phyloP scores from a whole-genome alignment of 179 eudicot species.

The Drosera spatulata region DNA sequence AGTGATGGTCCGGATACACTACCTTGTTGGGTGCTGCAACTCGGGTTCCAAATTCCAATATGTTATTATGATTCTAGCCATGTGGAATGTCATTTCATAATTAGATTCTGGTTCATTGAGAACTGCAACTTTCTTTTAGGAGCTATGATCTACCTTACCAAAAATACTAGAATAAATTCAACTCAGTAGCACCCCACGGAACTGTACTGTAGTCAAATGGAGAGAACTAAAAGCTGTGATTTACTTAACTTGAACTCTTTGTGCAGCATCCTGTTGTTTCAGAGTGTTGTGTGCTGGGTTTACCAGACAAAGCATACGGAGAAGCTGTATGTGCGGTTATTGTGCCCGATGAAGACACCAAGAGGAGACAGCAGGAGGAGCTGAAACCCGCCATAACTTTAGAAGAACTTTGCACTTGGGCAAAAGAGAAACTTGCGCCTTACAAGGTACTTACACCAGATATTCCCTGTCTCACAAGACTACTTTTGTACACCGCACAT shows the following conservation, averaged over 20 bases:
- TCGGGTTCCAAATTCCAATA: no score
- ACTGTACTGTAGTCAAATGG: neutral
- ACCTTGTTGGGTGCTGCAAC: no score
- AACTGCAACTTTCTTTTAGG: no score
- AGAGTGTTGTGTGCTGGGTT: slow-evolving; percentile 93
- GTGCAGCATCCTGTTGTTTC: slow-evolving; percentile 77
- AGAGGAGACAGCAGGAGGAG: slow-evolving; percentile 42
- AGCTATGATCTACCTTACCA: no score
- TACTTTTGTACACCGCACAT: no score
- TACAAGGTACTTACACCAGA: slow-evolving; percentile 55
- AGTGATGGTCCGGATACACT: no score
- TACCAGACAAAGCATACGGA: slow-evolving; percentile 76
- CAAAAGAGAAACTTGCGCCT: slow-evolving; percentile 89
- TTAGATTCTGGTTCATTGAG: no score
- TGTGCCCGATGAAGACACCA: slow-evolving; percentile 59
- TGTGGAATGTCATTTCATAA: no score
- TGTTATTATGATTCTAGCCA: no score
- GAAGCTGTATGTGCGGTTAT: slow-evolving; percentile 82
- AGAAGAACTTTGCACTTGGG: slow-evolving; percentile 70
- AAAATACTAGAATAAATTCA: no score
- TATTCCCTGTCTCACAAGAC: neutral
- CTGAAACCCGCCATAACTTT: slow-evolving; percentile 62
- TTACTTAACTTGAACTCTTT: slow-evolving; percentile 3
- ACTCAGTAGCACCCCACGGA: no score
- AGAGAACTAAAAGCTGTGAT: neutral